Evolutionary conservation across 2,329 filamentous ascomycete species (phyloP).

Genomic region (Bisporella sp.): DNA sequence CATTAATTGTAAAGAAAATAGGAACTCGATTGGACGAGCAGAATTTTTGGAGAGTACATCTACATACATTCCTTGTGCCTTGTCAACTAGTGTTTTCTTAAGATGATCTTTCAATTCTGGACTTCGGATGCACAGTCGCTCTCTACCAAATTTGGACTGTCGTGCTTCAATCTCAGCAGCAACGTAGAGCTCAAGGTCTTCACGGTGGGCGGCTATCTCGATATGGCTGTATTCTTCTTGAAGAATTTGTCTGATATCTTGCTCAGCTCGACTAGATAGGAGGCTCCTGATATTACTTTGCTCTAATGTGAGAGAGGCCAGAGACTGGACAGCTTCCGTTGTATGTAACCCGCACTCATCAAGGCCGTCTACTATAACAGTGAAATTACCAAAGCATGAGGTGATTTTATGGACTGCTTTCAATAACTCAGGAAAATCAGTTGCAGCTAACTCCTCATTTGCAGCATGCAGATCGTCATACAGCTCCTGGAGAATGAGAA

Average conservation of each 20-base stretch:
- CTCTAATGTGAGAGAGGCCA: neutral
- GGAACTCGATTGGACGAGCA: too few species aligned
- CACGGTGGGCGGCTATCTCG: neutral
- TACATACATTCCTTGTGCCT: neutral
- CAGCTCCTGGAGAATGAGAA: neutral
- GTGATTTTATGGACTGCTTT: too few species aligned
- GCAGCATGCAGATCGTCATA: neutral
- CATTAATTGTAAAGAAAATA: too few species aligned
- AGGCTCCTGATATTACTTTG: neutral
- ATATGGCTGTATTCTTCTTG: neutral
- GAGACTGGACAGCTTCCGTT: neutral
- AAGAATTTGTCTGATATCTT: neutral
- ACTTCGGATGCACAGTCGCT: neutral
- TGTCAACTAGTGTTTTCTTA: neutral
- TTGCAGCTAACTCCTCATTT: neutral
- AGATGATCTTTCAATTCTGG: neutral
- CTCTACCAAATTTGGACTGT: neutral
- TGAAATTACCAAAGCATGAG: too few species aligned
- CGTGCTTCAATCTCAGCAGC: neutral
- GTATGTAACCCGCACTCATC: neutral
- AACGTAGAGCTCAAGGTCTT: neutral
- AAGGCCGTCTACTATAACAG: too few species aligned
- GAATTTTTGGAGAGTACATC: too few species aligned
- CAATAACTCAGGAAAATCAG: neutral
- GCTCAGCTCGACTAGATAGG: neutral